Evolutionary conservation across 345 rosid genomes (phyloP), one percentile per base, ranked within the genome.

Genomic region (Salix viminalis): DNA sequence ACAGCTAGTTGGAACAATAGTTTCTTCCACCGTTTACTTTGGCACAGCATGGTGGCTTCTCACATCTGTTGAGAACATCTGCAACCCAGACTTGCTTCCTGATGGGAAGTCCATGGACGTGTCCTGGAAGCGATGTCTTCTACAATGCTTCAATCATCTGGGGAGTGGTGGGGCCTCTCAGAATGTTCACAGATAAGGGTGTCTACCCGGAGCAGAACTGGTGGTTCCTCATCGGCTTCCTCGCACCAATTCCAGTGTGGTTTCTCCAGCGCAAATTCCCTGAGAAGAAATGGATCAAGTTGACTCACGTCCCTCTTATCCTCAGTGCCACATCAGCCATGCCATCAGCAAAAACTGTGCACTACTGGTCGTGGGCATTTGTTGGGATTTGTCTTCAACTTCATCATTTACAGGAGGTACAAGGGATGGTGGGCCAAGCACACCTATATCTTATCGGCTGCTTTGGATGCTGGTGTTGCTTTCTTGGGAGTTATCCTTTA

Each of bases 51-150:
- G 97, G 98, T 90, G 88, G 90, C 95, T 92, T 24, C 88, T 92
- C 32, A 39, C 88, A 19, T 75, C 75, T 1, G 80, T 94, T 1
- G 81, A 85, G 30, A 52, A 92, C 89, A 94, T 94, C 50, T 94
- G 98, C 68, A 70, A 88, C 58, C 44, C 85, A 1, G 80, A 80
- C 13, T 69, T 81, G 69, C 86, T 91, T 36, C 95, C 97, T 0
- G 85, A 76, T 10, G 95, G 92, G 34, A 92, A 92, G 97, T 77
- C 96, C 94, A 5, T 94, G 97, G 97, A 91, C 94, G 44, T 91
- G 97, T 76, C 98, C 96, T 0, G 81, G 88, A 2, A 86, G 84
- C 65, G 90, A 87, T 16, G 93, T 91, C 13, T 94, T 94, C 86
- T 92, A 91, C 91, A 85, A 82, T 73, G 97, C 97, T 52, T 94